A percentile compares a stretch with the other conserved stretches of the same genome.
These are phyloP conservation scores for Gliomastix tumulicola DNA, from an alignment of 2,329 filamentous ascomycete species.

Conservation along the genomic window DNA sequence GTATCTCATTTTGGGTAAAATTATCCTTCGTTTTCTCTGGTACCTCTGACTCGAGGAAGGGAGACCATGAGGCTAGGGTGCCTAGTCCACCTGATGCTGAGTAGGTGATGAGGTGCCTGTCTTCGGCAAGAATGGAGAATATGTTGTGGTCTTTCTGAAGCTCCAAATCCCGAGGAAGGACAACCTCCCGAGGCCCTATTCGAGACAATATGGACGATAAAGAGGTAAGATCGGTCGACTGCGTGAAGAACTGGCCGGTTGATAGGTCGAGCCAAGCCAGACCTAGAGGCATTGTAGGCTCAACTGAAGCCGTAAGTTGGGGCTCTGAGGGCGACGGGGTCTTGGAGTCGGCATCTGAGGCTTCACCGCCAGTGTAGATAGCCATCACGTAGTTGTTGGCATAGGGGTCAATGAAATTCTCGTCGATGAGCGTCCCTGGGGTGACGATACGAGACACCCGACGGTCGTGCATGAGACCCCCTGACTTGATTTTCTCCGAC, in stretches of 20 bases:
- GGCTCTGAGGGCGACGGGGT: not conserved
- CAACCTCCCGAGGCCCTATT: constrained; percentile 76
- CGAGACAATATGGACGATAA: constrained; percentile 77
- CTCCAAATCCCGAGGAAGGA: constrained; percentile 62
- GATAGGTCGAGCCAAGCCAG: constrained; percentile 93
- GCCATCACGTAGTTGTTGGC: constrained; percentile 90
- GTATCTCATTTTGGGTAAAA: constrained; percentile 64
- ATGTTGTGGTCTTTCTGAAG: constrained; percentile 53
- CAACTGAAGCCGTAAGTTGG: not conserved
- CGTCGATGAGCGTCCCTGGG: constrained; percentile 91
- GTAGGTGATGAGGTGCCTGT: constrained; percentile 71
- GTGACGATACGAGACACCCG: constrained; percentile 83
- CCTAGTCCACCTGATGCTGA: constrained; percentile 41
- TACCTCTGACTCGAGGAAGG: constrained; percentile 71
- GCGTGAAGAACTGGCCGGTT: constrained; percentile 89
- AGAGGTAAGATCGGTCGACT: constrained; percentile 61
- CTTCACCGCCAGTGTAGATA: constrained; percentile 47
- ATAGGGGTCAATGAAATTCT: constrained; percentile 93
- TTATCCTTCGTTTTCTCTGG: constrained; percentile 37
- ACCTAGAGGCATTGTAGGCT: constrained; percentile 46
- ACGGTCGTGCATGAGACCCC: constrained; percentile 77
- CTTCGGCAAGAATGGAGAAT: constrained; percentile 63
- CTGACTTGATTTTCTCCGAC: constrained; percentile 63
- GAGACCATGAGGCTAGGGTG: constrained; percentile 58
- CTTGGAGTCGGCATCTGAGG: constrained; percentile 6